phyloP scores from a whole-genome alignment of 1,139 yeast species.

The Taphrina pruni region DNA sequence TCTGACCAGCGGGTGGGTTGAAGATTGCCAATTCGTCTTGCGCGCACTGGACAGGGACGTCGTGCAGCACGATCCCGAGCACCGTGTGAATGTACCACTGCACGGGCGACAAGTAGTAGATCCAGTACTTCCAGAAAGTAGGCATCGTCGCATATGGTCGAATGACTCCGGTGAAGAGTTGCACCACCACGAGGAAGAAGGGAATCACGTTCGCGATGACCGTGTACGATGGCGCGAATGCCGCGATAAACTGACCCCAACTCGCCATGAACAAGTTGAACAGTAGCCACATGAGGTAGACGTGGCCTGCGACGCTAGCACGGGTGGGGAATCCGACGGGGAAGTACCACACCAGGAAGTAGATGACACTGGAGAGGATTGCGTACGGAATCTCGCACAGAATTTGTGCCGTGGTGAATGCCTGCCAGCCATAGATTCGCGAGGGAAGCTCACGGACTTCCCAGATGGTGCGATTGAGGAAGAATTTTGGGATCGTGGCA shows the following conservation, averaged over 20 bases:
- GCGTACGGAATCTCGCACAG: slow-evolving; percentile 65
- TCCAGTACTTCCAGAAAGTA: slow-evolving; percentile 66
- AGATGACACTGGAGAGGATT: slow-evolving; percentile 59
- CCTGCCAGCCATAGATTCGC: slow-evolving; percentile 70
- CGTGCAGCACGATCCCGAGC: slow-evolving; percentile 61
- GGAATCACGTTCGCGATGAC: slow-evolving; percentile 64
- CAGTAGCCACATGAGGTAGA: slow-evolving; percentile 64
- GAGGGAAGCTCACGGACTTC: slow-evolving; percentile 70
- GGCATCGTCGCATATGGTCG: slow-evolving; percentile 67
- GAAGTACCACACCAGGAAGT: slow-evolving; percentile 66
- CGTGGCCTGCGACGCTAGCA: slow-evolving; percentile 62
- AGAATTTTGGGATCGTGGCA: slow-evolving; percentile 60
- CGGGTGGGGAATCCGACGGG: slow-evolving; percentile 57
- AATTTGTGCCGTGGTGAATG: slow-evolving; percentile 60
- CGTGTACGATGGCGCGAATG: slow-evolving; percentile 66
- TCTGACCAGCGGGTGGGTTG: slow-evolving; percentile 64
- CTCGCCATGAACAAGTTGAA: slow-evolving; percentile 47
- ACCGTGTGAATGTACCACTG: slow-evolving; percentile 69
- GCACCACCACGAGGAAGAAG: slow-evolving; percentile 59
- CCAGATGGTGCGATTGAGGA: slow-evolving; percentile 58
- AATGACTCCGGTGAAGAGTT: slow-evolving; percentile 65
- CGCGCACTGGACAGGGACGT: slow-evolving; percentile 63
- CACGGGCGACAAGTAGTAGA: slow-evolving; percentile 73
- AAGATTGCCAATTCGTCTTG: slow-evolving; percentile 60
- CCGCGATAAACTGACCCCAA: slow-evolving; percentile 52